phyloP scores from a whole-genome alignment of 345 rosid species.

The Eucalyptus camaldulensis region DNA sequence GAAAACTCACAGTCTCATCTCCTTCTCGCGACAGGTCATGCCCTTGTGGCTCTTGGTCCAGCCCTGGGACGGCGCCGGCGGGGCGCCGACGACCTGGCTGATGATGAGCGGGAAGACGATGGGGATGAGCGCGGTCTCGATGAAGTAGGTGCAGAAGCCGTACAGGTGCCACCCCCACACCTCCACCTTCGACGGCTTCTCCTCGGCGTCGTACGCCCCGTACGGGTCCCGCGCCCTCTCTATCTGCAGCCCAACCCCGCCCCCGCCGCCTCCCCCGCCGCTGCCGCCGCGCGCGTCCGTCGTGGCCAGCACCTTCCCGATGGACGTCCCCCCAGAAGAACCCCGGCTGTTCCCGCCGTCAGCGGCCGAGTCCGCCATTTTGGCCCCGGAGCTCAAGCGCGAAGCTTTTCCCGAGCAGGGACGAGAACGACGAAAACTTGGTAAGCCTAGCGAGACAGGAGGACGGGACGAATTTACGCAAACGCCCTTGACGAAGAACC shows the following conservation, averaged over 20 bases:
- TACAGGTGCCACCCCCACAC: constrained; percentile 45
- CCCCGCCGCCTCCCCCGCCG: background rate
- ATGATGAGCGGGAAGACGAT: constrained; percentile 42
- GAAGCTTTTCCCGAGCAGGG: background rate
- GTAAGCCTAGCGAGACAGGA: background rate
- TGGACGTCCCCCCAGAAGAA: background rate
- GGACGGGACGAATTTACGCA: background rate
- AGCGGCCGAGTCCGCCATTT: background rate
- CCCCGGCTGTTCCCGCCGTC: background rate
- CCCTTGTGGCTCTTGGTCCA: constrained; percentile 9
- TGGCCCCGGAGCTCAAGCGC: background rate
- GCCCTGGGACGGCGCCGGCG: constrained; percentile 5
- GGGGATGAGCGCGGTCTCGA: constrained; percentile 31
- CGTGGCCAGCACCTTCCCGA: constrained; percentile 1
- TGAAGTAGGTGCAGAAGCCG: constrained; percentile 33
- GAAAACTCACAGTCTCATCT: constrained; percentile 31
- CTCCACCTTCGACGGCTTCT: constrained; percentile 22
- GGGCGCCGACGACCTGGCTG: constrained; percentile 9
- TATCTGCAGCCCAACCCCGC: background rate
- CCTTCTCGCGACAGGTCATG: constrained; percentile 8
- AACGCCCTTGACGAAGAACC: background rate
- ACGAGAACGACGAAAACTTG: background rate
- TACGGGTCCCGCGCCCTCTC: constrained; percentile 8
- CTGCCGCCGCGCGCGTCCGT: background rate
- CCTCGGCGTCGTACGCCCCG: background rate